These are phyloP conservation scores for Macrophomina pseudophaseolina DNA, from an alignment of 2,329 filamentous ascomycete species.

Conservation along the genomic window DNA sequence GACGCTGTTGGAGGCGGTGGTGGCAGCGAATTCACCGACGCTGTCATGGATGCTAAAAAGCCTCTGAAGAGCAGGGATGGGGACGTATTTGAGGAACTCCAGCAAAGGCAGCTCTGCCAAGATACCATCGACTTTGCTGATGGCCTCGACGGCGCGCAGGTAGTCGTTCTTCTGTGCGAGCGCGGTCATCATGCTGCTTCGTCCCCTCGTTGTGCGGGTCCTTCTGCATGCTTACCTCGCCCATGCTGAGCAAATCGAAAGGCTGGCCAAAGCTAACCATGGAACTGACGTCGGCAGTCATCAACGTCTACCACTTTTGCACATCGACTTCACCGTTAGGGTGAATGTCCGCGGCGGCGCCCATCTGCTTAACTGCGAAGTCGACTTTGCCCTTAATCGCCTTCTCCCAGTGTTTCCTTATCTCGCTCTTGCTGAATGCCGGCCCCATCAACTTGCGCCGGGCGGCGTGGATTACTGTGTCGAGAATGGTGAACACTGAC, in stretches of 20 bases:
- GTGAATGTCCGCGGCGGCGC: conserved; percentile 28
- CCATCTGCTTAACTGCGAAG: conserved; percentile 42
- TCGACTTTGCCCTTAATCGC: conserved; percentile 35
- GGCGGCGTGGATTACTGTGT: background rate
- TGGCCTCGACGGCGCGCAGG: conserved; percentile 41
- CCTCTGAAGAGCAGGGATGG: conserved; percentile 37
- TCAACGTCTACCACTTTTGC: conserved; percentile 47
- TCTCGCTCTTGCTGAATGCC: background rate
- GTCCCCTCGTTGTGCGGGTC: too few species aligned
- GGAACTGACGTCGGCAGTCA: conserved; percentile 47
- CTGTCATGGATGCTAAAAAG: conserved; percentile 43
- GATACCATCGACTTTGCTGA: conserved; percentile 41
- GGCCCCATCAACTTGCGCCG: background rate
- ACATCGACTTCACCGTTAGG: conserved; percentile 39
- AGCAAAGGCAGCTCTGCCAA: conserved; percentile 42
- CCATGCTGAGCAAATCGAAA: conserved; percentile 46
- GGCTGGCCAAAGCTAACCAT: conserved; percentile 47
- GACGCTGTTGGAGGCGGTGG: conserved; percentile 37
- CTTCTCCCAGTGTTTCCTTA: background rate
- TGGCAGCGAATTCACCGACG: conserved; percentile 36
- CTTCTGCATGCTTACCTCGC: conserved; percentile 34
- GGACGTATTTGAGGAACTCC: conserved; percentile 27
- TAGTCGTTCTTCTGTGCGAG: conserved; percentile 38
- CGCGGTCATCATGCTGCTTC: too few species aligned
- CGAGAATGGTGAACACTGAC: background rate